Evolutionary conservation across 2,329 filamentous ascomycete genomes (phyloP).

Genomic region (Diaporthe australafricana): DNA sequence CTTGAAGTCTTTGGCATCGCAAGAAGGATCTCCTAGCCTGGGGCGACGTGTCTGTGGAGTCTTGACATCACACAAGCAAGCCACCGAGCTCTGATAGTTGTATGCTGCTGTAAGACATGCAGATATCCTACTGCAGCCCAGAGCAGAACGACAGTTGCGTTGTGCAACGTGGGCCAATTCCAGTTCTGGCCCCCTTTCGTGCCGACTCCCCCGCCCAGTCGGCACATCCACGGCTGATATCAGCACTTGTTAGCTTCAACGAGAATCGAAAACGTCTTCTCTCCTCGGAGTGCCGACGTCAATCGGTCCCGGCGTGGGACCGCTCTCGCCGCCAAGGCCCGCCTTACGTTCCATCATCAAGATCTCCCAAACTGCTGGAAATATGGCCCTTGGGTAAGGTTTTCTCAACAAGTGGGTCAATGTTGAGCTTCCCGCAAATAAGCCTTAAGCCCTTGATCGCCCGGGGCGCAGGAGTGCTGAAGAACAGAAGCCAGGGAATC

Average conservation of each 20-base stretch:
- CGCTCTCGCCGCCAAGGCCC: slow-evolving; percentile 14
- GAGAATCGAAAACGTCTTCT: slow-evolving; percentile 20
- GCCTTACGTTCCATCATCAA: background rate
- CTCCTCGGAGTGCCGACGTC: slow-evolving; percentile 18
- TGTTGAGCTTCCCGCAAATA: background rate
- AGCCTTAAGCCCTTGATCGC: slow-evolving; percentile 16
- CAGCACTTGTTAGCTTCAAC: slow-evolving; percentile 27
- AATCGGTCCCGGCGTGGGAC: slow-evolving; percentile 27
- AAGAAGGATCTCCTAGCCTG: background rate
- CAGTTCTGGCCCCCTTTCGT: background rate
- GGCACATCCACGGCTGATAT: slow-evolving; percentile 33
- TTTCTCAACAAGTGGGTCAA: background rate
- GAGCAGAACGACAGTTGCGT: background rate
- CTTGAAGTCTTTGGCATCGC: background rate
- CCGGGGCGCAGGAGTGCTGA: slow-evolving; percentile 5
- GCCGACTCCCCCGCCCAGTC: background rate
- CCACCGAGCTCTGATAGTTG: slow-evolving; percentile 15
- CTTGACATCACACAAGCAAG: slow-evolving; percentile 6
- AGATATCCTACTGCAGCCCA: slow-evolving; percentile 29
- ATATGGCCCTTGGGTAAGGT: background rate
- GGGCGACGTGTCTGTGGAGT: slow-evolving; percentile 7
- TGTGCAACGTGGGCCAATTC: slow-evolving; percentile 8
- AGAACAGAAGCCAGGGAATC: background rate
- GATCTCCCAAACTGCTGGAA: background rate
- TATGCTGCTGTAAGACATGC: slow-evolving; percentile 7